Evolutionary conservation across 202 grass and related monocot species (phyloP), one percentile per base, ranked within the genome.

Genomic region (Schoenoplectus tabernaemontani): DNA sequence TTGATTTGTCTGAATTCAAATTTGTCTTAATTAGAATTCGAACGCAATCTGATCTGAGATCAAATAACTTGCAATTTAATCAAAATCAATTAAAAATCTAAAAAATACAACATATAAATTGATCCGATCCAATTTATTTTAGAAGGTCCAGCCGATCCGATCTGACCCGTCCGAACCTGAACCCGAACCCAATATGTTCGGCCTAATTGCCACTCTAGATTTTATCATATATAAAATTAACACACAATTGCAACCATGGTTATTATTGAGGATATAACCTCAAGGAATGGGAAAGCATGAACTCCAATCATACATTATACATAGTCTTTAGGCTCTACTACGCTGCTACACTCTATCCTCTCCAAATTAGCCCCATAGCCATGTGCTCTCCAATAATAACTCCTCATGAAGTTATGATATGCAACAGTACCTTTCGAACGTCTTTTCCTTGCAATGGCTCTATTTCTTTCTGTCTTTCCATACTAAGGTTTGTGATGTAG

Each of bases 291-390:
- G 33, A 79, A 71, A 84, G 43, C 33, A 70, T 67, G 61, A 68
- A 74, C 7, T 16, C 57, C 81, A 86, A 93, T 90, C 87, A 90
- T 93, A 86, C 87, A 90, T 93, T 84, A 41, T 41, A 43, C 65
- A 74, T 84, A 87, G 86, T 78, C 86, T 91, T 83, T 87, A 82
- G 41, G 39, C 77, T 88, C 74, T 83, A 83, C 57, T 77, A 54
- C 28, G 28, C 59, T 82, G 71, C 64, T 82, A 82, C 39, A 83
- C 44, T 82, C 47, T 47, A 44, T 37, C 15, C 2, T 2, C 48
- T 15, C 48, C 4, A 12, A 48, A 11, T 46, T 0, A 53, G 17
- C 16, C 4, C 73, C 43, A 58, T 57, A 81, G 54, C 78, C 88
- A 89, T 92, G 90, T 87, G 90, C 64, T 75, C 47, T 82, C 79